phyloP scores from a whole-genome alignment of 2,329 filamentous ascomycete species.

The Ophiobolus disseminans region DNA sequence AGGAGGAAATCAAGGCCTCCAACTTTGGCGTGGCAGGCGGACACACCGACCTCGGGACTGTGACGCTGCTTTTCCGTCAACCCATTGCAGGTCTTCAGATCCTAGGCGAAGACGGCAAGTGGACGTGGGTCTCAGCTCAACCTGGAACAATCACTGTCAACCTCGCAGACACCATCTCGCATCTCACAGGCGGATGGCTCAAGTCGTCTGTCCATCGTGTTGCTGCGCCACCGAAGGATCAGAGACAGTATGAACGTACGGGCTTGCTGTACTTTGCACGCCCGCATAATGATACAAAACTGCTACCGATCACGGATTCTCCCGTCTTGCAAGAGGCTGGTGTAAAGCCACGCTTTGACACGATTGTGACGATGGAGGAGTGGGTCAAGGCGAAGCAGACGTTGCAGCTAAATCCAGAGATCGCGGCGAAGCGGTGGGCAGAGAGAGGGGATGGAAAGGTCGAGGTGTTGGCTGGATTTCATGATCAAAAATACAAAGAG shows the following conservation, averaged over 20 bases:
- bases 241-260: constrained; percentile 57
- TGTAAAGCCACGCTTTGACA: constrained; percentile 46
- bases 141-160: constrained; percentile 53
- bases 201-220: constrained; percentile 60
- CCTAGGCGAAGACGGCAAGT: constrained; percentile 47
- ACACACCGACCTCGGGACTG: constrained; percentile 64
- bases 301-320: constrained; percentile 49
- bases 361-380: constrained; percentile 51
- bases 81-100: constrained; percentile 66
- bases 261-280: constrained; percentile 61
- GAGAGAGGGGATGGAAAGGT: constrained; percentile 34
- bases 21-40: constrained; percentile 57
- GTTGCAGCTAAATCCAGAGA: constrained; percentile 32
- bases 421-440: constrained; percentile 31
- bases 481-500: constrained; percentile 12
- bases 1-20: constrained; percentile 54
- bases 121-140: constrained; percentile 52
- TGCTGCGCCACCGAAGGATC: constrained; percentile 57
- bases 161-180: constrained; percentile 50
- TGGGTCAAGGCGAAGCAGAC: constrained; percentile 36
- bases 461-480: constrained; percentile 31
- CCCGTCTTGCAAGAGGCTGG: constrained; percentile 45
- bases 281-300: constrained; percentile 49
- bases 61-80: constrained; percentile 66
- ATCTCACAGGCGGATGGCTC: constrained; percentile 52